Evolutionary conservation across 768 basidiomycete genomes (phyloP).

Genomic region (Calocybe indica): DNA sequence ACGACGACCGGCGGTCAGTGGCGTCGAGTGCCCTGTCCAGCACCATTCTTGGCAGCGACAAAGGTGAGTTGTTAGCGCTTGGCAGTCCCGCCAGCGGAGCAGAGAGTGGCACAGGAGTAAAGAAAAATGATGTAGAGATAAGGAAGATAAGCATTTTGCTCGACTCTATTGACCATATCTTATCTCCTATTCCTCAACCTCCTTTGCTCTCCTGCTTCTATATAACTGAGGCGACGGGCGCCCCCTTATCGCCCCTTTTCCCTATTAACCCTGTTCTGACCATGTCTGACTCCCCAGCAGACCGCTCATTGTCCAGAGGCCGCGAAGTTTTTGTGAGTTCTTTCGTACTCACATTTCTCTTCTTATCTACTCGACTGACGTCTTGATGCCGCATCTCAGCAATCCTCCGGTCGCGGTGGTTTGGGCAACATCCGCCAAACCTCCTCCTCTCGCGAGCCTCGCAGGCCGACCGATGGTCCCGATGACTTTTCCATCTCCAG

Average conservation of each 20-base stretch:
- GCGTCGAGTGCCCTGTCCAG: not conserved
- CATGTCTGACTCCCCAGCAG: constrained; percentile 19
- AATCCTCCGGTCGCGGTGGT: constrained; percentile 65
- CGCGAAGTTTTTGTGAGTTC: constrained; percentile 51
- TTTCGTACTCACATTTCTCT: not conserved
- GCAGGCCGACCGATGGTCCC: constrained; percentile 33
- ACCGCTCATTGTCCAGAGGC: constrained; percentile 53
- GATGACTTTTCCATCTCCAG: constrained; percentile 54
- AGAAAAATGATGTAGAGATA: not conserved
- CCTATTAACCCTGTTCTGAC: constrained; percentile 1
- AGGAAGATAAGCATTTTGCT: not conserved
- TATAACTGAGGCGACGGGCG: not conserved
- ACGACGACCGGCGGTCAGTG: not conserved
- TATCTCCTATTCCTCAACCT: not conserved
- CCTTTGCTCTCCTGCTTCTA: not conserved
- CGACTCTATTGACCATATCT: not conserved
- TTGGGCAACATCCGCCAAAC: constrained; percentile 57
- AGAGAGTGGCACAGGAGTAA: too few relatives aligned
- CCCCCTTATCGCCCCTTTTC: not conserved
- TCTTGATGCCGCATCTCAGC: constrained; percentile 18
- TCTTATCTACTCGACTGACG: constrained; percentile 3
- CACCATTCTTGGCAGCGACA: not conserved
- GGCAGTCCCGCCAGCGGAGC: too few relatives aligned
- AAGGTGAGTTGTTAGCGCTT: not conserved
- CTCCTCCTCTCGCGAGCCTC: constrained; percentile 37